These are phyloP conservation scores for Calonectria pteridis DNA, from an alignment of 2,329 filamentous ascomycete genomes.

Conservation along the genomic window DNA sequence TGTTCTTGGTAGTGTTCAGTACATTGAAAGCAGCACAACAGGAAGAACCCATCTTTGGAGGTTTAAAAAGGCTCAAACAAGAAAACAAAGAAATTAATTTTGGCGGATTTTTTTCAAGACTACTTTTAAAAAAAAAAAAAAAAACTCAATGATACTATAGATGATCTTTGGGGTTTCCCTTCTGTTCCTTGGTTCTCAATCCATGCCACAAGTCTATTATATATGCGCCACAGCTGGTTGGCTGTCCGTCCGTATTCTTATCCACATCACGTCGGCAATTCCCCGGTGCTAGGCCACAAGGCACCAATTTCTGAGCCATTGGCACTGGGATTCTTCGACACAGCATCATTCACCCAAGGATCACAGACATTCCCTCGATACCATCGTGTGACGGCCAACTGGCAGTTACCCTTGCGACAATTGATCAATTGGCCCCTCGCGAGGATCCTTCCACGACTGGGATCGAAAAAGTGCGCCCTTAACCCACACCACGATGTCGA, in stretches of 20 bases:
- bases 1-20: not conserved
- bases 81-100: not conserved
- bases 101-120: not conserved
- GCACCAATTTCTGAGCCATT: slow-evolving; percentile 34
- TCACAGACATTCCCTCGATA: slow-evolving; percentile 24
- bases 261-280: slow-evolving; percentile 31
- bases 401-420: slow-evolving; percentile 28
- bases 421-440: slow-evolving; percentile 35
- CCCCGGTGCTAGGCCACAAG: slow-evolving; percentile 38
- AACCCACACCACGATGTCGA: slow-evolving; percentile 43
- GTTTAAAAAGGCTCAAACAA: too few relatives aligned
- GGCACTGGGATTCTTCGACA: slow-evolving; percentile 34
- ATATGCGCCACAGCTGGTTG: not conserved
- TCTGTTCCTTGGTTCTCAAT: not conserved
- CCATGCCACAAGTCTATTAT: not conserved
- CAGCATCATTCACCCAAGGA: slow-evolving; percentile 27
- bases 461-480: slow-evolving; percentile 26
- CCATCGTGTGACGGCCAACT: slow-evolving; percentile 30
- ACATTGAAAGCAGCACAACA: not conserved
- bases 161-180: not conserved
- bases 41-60: not conserved
- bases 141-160: not conserved
- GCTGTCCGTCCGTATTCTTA: not conserved
- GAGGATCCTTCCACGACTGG: slow-evolving; percentile 35
- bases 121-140: not conserved